Base-by-base conservation (phyloP, 73 alveolate species). In the Paramecium caudatum region DNA sequence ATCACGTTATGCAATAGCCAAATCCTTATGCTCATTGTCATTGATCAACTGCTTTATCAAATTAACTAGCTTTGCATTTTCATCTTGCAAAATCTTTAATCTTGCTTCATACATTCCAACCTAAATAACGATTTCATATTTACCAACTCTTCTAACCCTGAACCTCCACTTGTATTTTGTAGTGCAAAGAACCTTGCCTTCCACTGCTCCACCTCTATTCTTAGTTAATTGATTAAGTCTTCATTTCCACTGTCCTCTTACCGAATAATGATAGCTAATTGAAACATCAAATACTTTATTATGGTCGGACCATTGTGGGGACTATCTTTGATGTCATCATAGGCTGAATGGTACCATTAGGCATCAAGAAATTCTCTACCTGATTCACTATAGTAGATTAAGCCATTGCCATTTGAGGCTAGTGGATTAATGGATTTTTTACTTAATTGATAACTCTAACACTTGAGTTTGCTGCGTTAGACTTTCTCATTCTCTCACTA, bases 161-260 rank as follows among this genome's bases (percentile, higher is more conserved):
- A 19, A 8, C 80, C 80, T 3, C 80, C 80, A 23, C 80, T 55
- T 55, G 80, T 55, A 9, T 27, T 55, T 55, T 55, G 5, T 27
- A 55, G 80, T 10, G 80, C 80, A 55, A 55, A 55, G 80, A 55
- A 55, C 30, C 80, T 55, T 55, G 80, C 80, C 32, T 55, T 55
- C 80, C 80, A 55, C 30, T 55, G 30, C 45, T 55, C 80, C 1
- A 55, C 80, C 30, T 55, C 80, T 55, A 55, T 55, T 55, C 30
- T 12, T 23, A 55, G 80, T 55, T 55, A 55, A 55, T 27, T 55
- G 30, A 55, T 43, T 25, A 27, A 27, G 37, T 55, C 46, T 43
- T 55, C 80, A 55, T 37, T 27, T 25, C 80, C 80, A 55, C 30
- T 43, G 23, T 43, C 80, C 23, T 55, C 80, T 55, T 23, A 15